Conservation (phyloP, 1,284 basidiomycete genomes). For the Sporisorium exsertum region DNA sequence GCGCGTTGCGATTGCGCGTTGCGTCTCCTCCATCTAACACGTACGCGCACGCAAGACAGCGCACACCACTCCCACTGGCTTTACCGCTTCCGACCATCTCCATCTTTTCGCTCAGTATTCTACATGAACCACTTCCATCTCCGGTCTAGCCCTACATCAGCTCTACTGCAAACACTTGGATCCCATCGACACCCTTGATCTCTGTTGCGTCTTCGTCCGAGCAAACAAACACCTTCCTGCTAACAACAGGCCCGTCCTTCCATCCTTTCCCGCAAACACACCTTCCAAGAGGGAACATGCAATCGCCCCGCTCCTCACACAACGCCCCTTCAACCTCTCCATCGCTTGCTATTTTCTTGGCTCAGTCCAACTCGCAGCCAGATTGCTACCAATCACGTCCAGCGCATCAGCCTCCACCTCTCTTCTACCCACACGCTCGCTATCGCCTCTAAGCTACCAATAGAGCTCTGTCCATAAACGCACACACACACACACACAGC, state of each 20-base stretch:
- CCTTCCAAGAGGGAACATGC: constrained; percentile 35
- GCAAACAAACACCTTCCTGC: too few relatives aligned
- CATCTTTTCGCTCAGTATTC: neutral
- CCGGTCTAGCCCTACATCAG: neutral
- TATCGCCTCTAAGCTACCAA: constrained; percentile 10
- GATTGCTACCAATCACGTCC: constrained; percentile 5
- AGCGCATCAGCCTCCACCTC: constrained; percentile 7
- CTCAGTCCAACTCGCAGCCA: constrained; percentile 7
- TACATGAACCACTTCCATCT: constrained; percentile 3
- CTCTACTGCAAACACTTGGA: neutral
- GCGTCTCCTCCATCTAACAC: constrained; percentile 6
- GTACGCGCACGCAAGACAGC: constrained; percentile 3
- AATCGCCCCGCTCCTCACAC: constrained; percentile 22
- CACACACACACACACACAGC: neutral
- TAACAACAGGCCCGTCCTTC: too few relatives aligned
- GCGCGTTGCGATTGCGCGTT: constrained; percentile 12
- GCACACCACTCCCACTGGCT: neutral
- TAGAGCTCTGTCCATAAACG: neutral
- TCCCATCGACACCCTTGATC: constrained; percentile 3
- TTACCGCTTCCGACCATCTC: neutral
- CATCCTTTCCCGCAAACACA: neutral
- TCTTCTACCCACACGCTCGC: constrained; percentile 23
- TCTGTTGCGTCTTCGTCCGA: too few relatives aligned
- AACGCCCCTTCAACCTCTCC: constrained; percentile 14
- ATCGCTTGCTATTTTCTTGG: constrained; percentile 4